These are phyloP conservation scores for Coemansia sp. DNA, from an alignment of 192 early-diverging fungal species.

Conservation along the genomic window DNA sequence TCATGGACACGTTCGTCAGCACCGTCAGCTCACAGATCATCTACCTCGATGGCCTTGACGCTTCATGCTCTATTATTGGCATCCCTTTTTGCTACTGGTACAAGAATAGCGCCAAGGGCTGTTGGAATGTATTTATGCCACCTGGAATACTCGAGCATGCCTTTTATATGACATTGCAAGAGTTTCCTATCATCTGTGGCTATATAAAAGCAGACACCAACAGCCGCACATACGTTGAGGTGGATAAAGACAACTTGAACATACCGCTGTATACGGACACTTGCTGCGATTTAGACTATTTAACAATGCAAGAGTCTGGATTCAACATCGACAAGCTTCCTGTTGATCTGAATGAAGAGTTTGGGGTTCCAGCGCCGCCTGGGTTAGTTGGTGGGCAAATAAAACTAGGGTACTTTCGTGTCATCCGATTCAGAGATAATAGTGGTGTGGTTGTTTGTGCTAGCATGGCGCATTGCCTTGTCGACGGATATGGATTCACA, in stretches of 20 bases:
- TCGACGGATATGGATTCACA: conserved; percentile 20
- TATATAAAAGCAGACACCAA: not conserved
- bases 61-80: conserved; percentile 1
- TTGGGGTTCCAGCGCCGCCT: not conserved
- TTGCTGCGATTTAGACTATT: conserved; percentile 5
- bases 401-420: conserved; percentile 8
- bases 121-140: conserved; percentile 14
- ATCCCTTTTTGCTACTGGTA: conserved; percentile 16
- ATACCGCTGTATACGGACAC: conserved; percentile 28
- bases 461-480: conserved; percentile 19
- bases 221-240: conserved; percentile 5
- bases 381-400: not conserved
- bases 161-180: conserved; percentile 17
- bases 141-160: conserved; percentile 6
- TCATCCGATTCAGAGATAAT: conserved; percentile 14
- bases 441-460: conserved; percentile 28
- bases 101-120: not conserved
- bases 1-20: conserved; percentile 3
- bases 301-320: not conserved
- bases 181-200: conserved; percentile 26
- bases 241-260: conserved; percentile 21
- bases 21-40: conserved; percentile 8
- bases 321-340: conserved; percentile 13
- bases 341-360: not conserved
- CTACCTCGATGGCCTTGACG: conserved; percentile 11